These are phyloP conservation scores for Cyclotella baltica DNA, from an alignment of 108 stramenopile genomes.

Conservation along the genomic window DNA sequence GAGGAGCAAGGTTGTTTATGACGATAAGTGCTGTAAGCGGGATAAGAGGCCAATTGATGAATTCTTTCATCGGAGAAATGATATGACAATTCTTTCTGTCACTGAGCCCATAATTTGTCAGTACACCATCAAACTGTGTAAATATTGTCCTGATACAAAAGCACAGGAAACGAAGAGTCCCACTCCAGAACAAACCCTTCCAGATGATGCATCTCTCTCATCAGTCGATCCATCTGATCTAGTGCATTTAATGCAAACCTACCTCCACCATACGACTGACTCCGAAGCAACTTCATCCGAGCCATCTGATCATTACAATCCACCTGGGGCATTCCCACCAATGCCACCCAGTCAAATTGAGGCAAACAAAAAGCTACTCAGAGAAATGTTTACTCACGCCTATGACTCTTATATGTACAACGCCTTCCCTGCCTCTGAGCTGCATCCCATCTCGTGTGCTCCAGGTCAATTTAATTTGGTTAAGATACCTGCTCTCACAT, in stretches of 20 bases:
- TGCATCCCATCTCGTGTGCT: constrained; percentile 82
- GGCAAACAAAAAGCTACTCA: constrained; percentile 63
- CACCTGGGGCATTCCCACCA: constrained; percentile 51
- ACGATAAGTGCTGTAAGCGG: constrained; percentile 42
- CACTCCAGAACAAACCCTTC: background rate
- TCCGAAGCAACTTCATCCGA: background rate
- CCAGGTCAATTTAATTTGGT: constrained; percentile 87
- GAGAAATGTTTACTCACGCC: constrained; percentile 83
- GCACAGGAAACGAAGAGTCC: background rate
- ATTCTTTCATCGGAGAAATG: constrained; percentile 37
- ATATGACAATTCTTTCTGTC: constrained; percentile 29
- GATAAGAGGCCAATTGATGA: constrained; percentile 25
- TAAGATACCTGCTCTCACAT: constrained; percentile 80
- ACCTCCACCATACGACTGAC: constrained; percentile 22
- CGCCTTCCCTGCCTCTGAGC: constrained; percentile 88
- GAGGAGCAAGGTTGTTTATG: constrained; percentile 50
- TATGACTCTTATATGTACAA: constrained; percentile 92
- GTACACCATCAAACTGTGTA: constrained; percentile 35
- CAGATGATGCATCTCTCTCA: constrained; percentile 4
- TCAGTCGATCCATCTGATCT: constrained; percentile 35
- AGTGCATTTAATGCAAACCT: constrained; percentile 37
- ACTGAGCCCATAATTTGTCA: constrained; percentile 40
- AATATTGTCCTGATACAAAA: constrained; percentile 20
- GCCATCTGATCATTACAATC: background rate
- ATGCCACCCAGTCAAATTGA: constrained; percentile 66